Evolutionary conservation across 192 early-diverging fungal genomes (phyloP), one percentile per base, ranked within the genome.

Genomic region (Pilaira anomala): DNA sequence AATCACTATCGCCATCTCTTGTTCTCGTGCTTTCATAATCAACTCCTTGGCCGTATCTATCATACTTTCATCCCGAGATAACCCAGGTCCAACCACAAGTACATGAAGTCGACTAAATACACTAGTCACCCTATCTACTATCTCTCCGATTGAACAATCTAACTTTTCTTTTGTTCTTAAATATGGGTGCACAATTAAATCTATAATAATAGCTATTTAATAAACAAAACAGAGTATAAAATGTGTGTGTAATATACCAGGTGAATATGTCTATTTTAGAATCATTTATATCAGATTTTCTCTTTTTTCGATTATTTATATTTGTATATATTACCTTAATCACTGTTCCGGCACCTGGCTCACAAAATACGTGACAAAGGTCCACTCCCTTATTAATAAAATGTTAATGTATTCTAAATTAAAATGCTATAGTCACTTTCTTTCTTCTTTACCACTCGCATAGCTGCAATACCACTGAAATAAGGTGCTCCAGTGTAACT

Each of bases 151-250:
- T 4, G 60, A 30, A 19, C 58, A 46, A 44, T 53, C 4, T 16
- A 50, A 3, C 22, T 60, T 36, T 40, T 49, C 21, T 33, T 67
- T 57, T 29, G 68, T 77, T 28, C 79, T 77, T 56, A 98, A 61
- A 59, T 88, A 91, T 4, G 97, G 97, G 72, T 94, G 87, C 3
- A 99, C 97, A 60, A 99, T 98, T 7, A 99, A 72, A 59, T 99
- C 80, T 65, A 71, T 65, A 26, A 52, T 4, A 18, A 60, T 14
- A 6, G 3, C 29, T 36, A 7, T 59, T 18, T 42, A 12, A 22
- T 21, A n/a, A 12, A 40, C 24, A 13, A 9, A 9, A 24, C 4
- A 8, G 16, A 24, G 11, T 25, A 39, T 39, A 26, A 8, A 26
- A 18, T 36, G 4, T 21, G 1, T 9, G 8, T 48, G 19, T 48